These are phyloP conservation scores for Plasmodium vivax DNA, from an alignment of 169 alveolate species.

Conservation along the genomic window DNA sequence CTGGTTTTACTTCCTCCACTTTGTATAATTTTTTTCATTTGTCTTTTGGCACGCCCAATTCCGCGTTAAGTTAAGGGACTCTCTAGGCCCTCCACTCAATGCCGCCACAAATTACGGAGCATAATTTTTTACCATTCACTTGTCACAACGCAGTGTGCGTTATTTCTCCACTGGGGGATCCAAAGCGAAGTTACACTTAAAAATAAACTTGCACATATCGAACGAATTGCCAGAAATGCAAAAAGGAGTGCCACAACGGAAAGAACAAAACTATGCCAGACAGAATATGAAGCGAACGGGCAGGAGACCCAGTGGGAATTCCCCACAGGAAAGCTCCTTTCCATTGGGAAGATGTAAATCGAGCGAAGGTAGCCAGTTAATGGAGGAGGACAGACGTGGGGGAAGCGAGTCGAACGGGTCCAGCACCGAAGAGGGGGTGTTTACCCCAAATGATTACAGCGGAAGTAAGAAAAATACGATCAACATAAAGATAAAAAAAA, in stretches of 20 bases:
- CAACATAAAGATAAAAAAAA: slow-evolving; percentile 21
- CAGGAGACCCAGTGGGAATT: neutral
- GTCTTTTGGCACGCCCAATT: neutral
- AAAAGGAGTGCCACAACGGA: neutral
- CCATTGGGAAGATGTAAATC: neutral
- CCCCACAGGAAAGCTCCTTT: neutral
- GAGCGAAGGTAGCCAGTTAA: neutral
- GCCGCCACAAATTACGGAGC: neutral
- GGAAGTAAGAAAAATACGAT: neutral
- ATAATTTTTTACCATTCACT: neutral
- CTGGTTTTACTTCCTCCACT: neutral
- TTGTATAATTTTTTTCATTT: neutral
- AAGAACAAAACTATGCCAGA: neutral
- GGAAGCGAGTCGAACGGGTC: neutral
- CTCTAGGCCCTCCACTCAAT: neutral
- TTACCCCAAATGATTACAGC: slow-evolving; percentile 3
- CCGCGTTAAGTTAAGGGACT: neutral
- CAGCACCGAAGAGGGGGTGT: neutral
- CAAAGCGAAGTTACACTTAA: neutral
- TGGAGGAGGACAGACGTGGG: neutral
- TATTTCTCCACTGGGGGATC: neutral
- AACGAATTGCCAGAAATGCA: neutral
- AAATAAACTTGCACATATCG: neutral
- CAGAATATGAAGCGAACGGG: neutral
- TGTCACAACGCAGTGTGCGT: neutral